Evolutionary conservation across 768 basidiomycete genomes (phyloP), one percentile per base, ranked within the genome.

Genomic region (Wakefieldia striispora): DNA sequence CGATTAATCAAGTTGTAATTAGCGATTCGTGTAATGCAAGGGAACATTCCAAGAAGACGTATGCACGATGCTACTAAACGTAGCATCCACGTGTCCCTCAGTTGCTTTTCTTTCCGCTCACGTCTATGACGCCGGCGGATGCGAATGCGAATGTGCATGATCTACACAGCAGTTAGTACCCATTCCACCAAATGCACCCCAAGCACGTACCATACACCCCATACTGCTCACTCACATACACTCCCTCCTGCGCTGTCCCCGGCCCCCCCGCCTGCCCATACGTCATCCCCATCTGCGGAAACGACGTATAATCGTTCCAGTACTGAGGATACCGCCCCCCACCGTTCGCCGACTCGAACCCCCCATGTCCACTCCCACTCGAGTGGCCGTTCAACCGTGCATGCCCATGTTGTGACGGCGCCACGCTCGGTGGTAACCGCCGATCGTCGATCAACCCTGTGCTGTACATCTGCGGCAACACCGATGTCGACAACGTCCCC

Each of bases 401-500:
- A 3, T 56, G 58, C 27, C 47, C 55, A 6, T 58, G 63, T 26
- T 56, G 61, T 1, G 54, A 53, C 23, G 62, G 35, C n/a, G 56
- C 29, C 50, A 56, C 23, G 2, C 29, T 33, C 2, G 52, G 51
- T 0, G 47, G 51, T 16, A 41, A 45, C 10, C 74, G 72, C 33
- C 75, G 71, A 35, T 80, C 79, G 52, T 82, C 83, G 3, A 79
- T 74, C 40, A 88, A 68, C 0, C 86, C 86, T 4, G 86, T 86
- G 67, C 84, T 88, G 62, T 87, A 89, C 57, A 84, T 71, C 54
- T 87, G 86, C 0, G 87, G 84, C 37, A 89, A 75, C 21, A 86
- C 84, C 1, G 85, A 83, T 16, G 87, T 88, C 19, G 87, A 84
- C 37, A 88, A 59, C 38, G 78, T 73, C 6, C 73, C 74, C 20